phyloP scores from a whole-genome alignment of 140 eudicot genomes.

The Stevia rebaudiana region DNA sequence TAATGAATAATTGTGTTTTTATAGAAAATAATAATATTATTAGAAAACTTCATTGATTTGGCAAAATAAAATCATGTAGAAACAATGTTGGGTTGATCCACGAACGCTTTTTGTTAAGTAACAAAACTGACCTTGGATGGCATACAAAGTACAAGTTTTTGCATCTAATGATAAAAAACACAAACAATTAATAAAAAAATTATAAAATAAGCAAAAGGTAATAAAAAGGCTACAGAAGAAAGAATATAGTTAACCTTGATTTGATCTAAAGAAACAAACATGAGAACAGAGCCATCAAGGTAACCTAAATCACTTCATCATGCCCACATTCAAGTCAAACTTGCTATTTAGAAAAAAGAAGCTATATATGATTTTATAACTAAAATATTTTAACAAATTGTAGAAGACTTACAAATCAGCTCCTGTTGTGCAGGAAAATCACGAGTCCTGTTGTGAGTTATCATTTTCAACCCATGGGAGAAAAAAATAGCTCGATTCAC shows the following conservation, averaged over 20 bases:
- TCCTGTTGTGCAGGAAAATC: constrained; percentile 90
- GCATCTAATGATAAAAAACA: constrained; percentile 64
- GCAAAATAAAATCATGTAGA: no score
- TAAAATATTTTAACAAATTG: background rate
- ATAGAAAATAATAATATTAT: no score
- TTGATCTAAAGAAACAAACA: constrained; percentile 84
- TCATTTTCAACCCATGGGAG: no score
- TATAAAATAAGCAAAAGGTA: background rate
- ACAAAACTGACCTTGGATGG: constrained; percentile 85
- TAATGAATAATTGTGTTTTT: no score
- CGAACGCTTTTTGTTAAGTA: no score
- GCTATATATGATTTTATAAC: background rate
- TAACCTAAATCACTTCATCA: constrained; percentile 93
- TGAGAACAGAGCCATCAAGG: constrained; percentile 98
- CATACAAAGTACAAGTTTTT: constrained; percentile 87
- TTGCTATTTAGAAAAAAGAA: background rate
- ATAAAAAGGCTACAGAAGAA: constrained; percentile 3
- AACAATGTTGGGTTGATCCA: no score
- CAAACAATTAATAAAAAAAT: background rate
- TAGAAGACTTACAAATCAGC: constrained; percentile 25
- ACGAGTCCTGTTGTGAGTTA: no score
- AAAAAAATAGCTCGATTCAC: no score
- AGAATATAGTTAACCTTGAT: constrained; percentile 52
- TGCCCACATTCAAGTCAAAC: constrained; percentile 16
- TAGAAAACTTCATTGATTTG: no score